Evolutionary conservation across 257 asterid species (phyloP), one percentile per base, ranked within the genome.

Genomic region (Cruciata laevipes): DNA sequence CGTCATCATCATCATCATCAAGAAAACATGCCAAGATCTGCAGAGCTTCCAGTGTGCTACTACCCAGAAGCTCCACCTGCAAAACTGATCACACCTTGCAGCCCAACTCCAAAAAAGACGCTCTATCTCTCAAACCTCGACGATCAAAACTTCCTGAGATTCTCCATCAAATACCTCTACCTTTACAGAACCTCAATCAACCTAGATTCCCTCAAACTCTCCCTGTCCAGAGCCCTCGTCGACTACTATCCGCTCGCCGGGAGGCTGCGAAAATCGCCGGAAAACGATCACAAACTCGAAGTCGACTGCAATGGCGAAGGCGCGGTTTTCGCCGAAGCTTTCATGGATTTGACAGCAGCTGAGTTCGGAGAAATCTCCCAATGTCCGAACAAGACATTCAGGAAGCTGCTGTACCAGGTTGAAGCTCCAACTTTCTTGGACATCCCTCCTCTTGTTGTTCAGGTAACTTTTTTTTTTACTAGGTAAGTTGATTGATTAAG

Each of bases 271-370:
- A 74, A 70, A 65, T 83, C 80, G 30, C 44, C 14, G 82, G 21
- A 73, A 51, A 73, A 67, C 58, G 86, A 90, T 76, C 78, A 75
- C 9, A 91, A 86, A 75, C 90, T 89, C 5, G 83, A 84, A 44
- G 81, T 91, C 0, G 89, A 85, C n/a, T 91, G 98, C 65, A 91
- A 87, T 71, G 96, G 90, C 44, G 80, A 84, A 67, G 98, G 98
- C 14, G 98, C 94, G 10, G 80, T 89, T 12, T 91, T 87, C 52
- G 91, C 86, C 0, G 96, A 89, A 74, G 96, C 91, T 17, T 32
- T 55, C 57, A 79, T 87, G 86, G 87, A 83, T 73, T 68, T 85
- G 56, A 83, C 83, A 6, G 88, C 74, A 8, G 84, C 76, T 0
- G 85, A 85, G 32, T 78, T 91, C 62, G 27, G 80, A 42, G 37